phyloP scores from a whole-genome alignment of 768 basidiomycete species.

The Kwoniella heveanensis region DNA sequence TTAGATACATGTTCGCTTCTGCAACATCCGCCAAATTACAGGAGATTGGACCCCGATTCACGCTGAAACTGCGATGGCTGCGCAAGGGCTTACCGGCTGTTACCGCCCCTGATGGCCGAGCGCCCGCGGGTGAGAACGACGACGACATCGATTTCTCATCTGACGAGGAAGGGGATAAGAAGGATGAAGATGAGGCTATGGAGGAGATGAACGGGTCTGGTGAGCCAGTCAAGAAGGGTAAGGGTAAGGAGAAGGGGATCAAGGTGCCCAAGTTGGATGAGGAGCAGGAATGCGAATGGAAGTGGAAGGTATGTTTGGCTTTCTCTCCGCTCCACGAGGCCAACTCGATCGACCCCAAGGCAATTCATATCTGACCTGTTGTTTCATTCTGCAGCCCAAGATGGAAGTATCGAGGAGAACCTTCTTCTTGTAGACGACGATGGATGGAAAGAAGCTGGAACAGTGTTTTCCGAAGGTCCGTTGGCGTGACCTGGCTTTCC shows the following conservation, averaged over 20 bases:
- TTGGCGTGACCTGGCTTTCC: too few species aligned
- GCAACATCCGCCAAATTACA: slow-evolving; percentile 88
- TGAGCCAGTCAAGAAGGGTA: slow-evolving; percentile 26
- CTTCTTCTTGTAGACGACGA: slow-evolving; percentile 70
- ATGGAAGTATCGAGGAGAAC: slow-evolving; percentile 85
- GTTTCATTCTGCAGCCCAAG: slow-evolving; percentile 67
- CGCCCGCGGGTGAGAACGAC: slow-evolving; percentile 45
- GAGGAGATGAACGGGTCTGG: slow-evolving; percentile 49
- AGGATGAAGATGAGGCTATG: slow-evolving; percentile 47
- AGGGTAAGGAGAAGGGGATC: slow-evolving; percentile 30
- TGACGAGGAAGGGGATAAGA: slow-evolving; percentile 41
- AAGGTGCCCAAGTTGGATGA: slow-evolving; percentile 52
- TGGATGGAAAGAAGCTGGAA: too few species aligned
- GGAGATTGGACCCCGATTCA: slow-evolving; percentile 97
- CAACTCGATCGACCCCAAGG: too few species aligned
- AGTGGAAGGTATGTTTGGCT: slow-evolving; percentile 49
- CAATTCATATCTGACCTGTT: background rate
- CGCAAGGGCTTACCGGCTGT: slow-evolving; percentile 86
- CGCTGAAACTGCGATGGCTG: slow-evolving; percentile 85
- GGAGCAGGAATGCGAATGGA: slow-evolving; percentile 55
- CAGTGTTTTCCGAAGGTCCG: too few species aligned
- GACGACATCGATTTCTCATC: slow-evolving; percentile 44
- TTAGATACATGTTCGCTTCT: slow-evolving; percentile 86
- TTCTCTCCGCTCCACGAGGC: background rate
- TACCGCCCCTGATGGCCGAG: slow-evolving; percentile 55